Base-by-base conservation (phyloP, 345 rosid genomes). In the Noccaea bulbosa region DNA sequence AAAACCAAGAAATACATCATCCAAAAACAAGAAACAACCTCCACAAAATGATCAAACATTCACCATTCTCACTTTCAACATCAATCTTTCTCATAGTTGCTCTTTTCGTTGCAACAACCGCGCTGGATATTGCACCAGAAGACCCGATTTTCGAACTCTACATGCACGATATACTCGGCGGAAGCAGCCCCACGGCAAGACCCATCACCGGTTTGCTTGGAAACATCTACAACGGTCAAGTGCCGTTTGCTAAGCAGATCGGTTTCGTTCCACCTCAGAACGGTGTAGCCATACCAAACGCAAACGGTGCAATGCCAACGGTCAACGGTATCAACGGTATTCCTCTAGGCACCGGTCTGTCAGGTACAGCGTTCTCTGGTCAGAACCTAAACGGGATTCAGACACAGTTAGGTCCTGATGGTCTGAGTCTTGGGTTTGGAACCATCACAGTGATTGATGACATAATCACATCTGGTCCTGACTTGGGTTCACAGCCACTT, bases 101-200 rank as follows among this genome's bases (percentile, higher is more conserved):
- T 24, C 56, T 69, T 46, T 62, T 62, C 40, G 80, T 52, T 15
- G 73, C 80, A 65, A 46, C 77, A 47, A 48, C 65, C 6, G 86
- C 91, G 45, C 75, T 72, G 3, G 78, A 71, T 40, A 78, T 83
- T 15, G 75, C 58, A 0, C 84, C 54, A 1, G 78, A 69, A 72
- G 86, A 79, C 61, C 87, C 89, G 0, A 43, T 77, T 65, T 63
- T 93, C 0, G 98, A 91, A 71, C 61, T 93, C 33, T 93, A 81
- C 70, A 83, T 93, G 94, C 97, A 91, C 39, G 98, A 93, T 78
- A 81, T 91, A 67, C 91, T 91, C 0, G 97, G 96, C 0, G 97
- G 98, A 41, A 82, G 86, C 74, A 93, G 77, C 62, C 97, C 97
- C 0, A 87, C 97, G 0, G 92, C 97, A 7, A 84, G 97, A 79